Percentiles rank a stretch among this genome's conserved stretches.
These are phyloP conservation scores for Cetradonia linearis DNA, from an alignment of 495 filamentous ascomycete species.

Conservation along the genomic window DNA sequence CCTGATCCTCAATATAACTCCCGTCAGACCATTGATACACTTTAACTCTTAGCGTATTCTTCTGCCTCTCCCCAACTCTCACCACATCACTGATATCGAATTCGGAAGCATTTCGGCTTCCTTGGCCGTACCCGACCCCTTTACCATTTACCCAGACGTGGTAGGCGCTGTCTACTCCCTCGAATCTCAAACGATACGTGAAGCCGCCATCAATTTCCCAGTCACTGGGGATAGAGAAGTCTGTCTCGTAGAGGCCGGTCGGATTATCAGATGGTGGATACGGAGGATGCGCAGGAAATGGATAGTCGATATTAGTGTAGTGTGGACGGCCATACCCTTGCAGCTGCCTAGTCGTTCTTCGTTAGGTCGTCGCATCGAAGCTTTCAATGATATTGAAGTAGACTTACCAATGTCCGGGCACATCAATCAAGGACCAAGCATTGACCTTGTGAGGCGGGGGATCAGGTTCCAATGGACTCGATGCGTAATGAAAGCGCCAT, in stretches of 20 bases:
- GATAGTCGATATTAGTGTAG: conserved; percentile 55
- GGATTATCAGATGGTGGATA: conserved; percentile 49
- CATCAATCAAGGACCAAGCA: conserved; percentile 43
- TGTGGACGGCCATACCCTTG: conserved; percentile 55
- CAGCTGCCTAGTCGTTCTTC: conserved; percentile 40
- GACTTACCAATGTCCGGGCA: conserved; percentile 34
- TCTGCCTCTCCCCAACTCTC: conserved; percentile 19
- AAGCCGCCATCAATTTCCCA: conserved; percentile 30
- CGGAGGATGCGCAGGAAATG: conserved; percentile 51
- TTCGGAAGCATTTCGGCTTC: conserved; percentile 51
- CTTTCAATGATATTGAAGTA: not conserved
- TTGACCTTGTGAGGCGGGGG: conserved; percentile 23
- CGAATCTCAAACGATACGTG: conserved; percentile 51
- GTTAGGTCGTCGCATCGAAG: not conserved
- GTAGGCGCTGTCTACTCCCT: conserved; percentile 58
- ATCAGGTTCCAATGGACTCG: conserved; percentile 39
- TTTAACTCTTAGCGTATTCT: conserved; percentile 44
- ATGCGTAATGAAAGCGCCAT: conserved; percentile 50
- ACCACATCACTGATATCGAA: conserved; percentile 47
- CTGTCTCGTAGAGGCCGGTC: conserved; percentile 49
- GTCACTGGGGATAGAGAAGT: conserved; percentile 39
- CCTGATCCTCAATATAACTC: conserved; percentile 58
- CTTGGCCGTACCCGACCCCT: conserved; percentile 55
- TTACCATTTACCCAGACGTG: conserved; percentile 53
- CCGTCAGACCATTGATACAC: conserved; percentile 57